Base-by-base conservation (phyloP, 2,329 filamentous ascomycete genomes). In the Coniochaeta hoffmannii region DNA sequence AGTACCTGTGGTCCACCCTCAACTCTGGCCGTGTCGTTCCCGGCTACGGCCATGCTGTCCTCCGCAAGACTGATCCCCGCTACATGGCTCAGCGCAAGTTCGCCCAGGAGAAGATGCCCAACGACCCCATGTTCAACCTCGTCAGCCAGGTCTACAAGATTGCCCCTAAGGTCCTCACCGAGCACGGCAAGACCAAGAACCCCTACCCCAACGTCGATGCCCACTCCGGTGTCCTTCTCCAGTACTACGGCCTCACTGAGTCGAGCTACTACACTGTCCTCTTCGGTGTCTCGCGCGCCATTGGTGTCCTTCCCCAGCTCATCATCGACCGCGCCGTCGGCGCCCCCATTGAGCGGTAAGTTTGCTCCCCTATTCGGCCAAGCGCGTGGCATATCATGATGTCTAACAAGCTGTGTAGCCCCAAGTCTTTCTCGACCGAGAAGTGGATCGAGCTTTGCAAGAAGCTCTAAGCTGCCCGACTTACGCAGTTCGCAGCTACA, bases 121-220 rank as follows among this genome's bases (percentile, higher is more conserved):
- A 96, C 69, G 94, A 97, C 83, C 92, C 93, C 69, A 95, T 99
- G 92, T 99, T 97, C 90, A 91, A 99, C 86, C 89, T 99, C 66
- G 94, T 99, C 79, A 95, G 89, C 84, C 94, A 99, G 82, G 94
- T 99, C 67, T 99, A 97, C 89, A 99, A 99, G 90, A 97, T 99
- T 68, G 94, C 94, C 62, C 94, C 94, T 63, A 89, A 88, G 69
- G 94, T 99, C 68, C 83, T 99, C 73, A 99, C 94, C 64, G 91
- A 99, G 87, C 94, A 99, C 82, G 94, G 94, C 80, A 99, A 99
- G 90, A 97, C 93, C 83, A 97, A 97, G 89, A 97, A 97, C 89
- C 93, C 93, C 64, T 97, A 83, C 85, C 94, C 94, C 76, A 97
- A 97, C 81, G 92, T 97, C 70, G 93, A 97, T 71, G 92, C 93